These are phyloP conservation scores for Porcisia deanei DNA, from an alignment of 208 protist genomes.

Conservation along the genomic window DNA sequence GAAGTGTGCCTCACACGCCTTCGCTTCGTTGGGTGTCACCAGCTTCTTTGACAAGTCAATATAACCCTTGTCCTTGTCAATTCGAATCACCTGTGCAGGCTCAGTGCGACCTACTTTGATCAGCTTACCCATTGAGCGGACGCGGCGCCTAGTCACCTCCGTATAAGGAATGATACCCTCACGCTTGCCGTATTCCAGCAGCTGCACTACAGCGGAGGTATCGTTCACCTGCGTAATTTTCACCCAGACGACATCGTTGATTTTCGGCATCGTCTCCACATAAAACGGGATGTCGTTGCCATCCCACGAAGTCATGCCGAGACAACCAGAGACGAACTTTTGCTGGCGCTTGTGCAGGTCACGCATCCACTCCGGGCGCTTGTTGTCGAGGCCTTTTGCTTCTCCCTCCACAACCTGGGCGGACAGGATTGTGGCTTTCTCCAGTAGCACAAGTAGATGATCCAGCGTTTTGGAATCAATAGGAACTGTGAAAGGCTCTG, in stretches of 20 bases:
- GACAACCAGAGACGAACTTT: slow-evolving; percentile 74
- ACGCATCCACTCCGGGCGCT: slow-evolving; percentile 70
- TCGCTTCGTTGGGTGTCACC: slow-evolving; percentile 95
- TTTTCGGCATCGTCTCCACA: slow-evolving; percentile 88
- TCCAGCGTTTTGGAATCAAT: slow-evolving; percentile 56
- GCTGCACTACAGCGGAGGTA: slow-evolving; percentile 92
- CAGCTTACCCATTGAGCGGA: slow-evolving; percentile 98
- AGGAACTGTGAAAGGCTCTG: slow-evolving; percentile 72
- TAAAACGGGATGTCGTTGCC: slow-evolving; percentile 78
- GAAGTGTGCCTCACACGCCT: slow-evolving; percentile 94
- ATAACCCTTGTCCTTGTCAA: slow-evolving; percentile 99
- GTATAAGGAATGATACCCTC: slow-evolving; percentile 99
- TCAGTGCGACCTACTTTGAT: slow-evolving; percentile 97
- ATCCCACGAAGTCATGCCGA: slow-evolving; percentile 79
- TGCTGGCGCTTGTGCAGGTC: slow-evolving; percentile 77
- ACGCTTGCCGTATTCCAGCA: slow-evolving; percentile 98
- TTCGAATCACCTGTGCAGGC: slow-evolving; percentile 97
- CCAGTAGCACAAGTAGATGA: slow-evolving; percentile 58
- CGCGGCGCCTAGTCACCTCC: slow-evolving; percentile 97
- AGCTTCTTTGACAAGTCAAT: slow-evolving; percentile 99
- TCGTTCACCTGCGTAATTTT: slow-evolving; percentile 94
- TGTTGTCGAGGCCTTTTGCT: slow-evolving; percentile 37
- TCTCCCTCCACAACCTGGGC: slow-evolving; percentile 57
- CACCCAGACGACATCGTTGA: slow-evolving; percentile 98
- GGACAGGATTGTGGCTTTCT: slow-evolving; percentile 77